Conservation (phyloP, 306 rosid species). For the Luffa acutangula region DNA sequence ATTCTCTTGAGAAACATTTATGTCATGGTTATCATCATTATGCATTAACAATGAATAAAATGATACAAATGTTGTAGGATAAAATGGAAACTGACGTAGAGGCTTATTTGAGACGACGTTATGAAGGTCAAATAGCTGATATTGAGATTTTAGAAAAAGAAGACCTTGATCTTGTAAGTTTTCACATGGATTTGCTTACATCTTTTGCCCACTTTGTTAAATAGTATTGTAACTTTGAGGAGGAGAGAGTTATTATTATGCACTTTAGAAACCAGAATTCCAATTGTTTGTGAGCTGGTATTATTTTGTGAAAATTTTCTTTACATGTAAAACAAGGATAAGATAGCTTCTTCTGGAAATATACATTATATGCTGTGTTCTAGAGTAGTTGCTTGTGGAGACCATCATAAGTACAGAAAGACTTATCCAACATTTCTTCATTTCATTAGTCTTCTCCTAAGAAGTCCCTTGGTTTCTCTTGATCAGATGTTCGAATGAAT, state of each 20-base stretch:
- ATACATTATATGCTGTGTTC: neutral
- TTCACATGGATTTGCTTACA: slow-evolving; percentile 6
- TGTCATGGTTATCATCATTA: neutral
- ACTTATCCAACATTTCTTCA: neutral
- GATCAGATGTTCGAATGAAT: neutral
- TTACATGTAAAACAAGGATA: neutral
- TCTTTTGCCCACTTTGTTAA: neutral
- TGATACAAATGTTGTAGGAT: slow-evolving; percentile 34
- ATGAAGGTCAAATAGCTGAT: slow-evolving; percentile 76
- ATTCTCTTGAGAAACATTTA: neutral
- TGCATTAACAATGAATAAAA: slow-evolving; percentile 10
- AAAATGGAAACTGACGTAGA: slow-evolving; percentile 82
- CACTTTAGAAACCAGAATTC: neutral
- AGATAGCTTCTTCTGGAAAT: neutral
- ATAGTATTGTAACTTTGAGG: neutral
- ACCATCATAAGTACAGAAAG: neutral
- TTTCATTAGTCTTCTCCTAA: neutral
- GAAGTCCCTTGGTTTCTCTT: neutral
- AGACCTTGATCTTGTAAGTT: slow-evolving; percentile 93
- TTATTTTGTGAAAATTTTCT: neutral
- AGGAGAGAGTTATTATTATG: neutral
- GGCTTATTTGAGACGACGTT: slow-evolving; percentile 68
- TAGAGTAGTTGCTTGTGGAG: slow-evolving; percentile 1
- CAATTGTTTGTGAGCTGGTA: neutral
- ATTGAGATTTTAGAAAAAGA: slow-evolving; percentile 70